Evolutionary conservation across 176 grass and related monocot genomes (phyloP).

Genomic region (Paspalum vaginatum): DNA sequence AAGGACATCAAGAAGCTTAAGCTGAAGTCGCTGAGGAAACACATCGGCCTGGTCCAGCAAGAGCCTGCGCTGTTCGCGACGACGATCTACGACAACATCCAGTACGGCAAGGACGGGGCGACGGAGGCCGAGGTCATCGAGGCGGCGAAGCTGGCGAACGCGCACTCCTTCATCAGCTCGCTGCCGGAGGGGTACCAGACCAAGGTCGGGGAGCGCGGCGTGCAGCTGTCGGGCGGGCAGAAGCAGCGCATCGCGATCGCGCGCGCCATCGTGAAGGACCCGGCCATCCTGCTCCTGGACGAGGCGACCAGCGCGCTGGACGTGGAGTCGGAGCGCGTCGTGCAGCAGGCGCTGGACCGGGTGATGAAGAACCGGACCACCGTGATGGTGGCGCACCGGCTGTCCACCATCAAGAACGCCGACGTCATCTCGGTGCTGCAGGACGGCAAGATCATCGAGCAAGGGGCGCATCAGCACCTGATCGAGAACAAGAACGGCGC

Average conservation of each 20-base stretch:
- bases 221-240: constrained; percentile 93
- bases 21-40: constrained; percentile 74
- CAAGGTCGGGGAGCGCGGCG: constrained; percentile 86
- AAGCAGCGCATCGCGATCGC: constrained; percentile 97
- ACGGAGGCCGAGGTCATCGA: constrained; percentile 77
- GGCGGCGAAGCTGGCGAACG: constrained; percentile 87
- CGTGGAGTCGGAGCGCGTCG: constrained; percentile 85
- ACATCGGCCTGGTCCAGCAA: constrained; percentile 93
- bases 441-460: constrained; percentile 90
- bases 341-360: constrained; percentile 80
- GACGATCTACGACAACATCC: constrained; percentile 93
- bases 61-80: constrained; percentile 92
- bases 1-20: constrained; percentile 89
- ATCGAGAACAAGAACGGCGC: constrained; percentile 75
- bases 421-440: constrained; percentile 89
- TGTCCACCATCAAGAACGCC: constrained; percentile 90
- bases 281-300: constrained; percentile 79
- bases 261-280: constrained; percentile 81
- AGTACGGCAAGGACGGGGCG: constrained; percentile 84
- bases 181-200: constrained; percentile 89
- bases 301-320: constrained; percentile 96
- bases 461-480: constrained; percentile 66
- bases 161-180: constrained; percentile 94
- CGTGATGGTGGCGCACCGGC: constrained; percentile 85
- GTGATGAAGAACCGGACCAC: constrained; percentile 96